These are phyloP conservation scores for Cinchona pubescens DNA, from an alignment of 257 asterid genomes.

Conservation along the genomic window DNA sequence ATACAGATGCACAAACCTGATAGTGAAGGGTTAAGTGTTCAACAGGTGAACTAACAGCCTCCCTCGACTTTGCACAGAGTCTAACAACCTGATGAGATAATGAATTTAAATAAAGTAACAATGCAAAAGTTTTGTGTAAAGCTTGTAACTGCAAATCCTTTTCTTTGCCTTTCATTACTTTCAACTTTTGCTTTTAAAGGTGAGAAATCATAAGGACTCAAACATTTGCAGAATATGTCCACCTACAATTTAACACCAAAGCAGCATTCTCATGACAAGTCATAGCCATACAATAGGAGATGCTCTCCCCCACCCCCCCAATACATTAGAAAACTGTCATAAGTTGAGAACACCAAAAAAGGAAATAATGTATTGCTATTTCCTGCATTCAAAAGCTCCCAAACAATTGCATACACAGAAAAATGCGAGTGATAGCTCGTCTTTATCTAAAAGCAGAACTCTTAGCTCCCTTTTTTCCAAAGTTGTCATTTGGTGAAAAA, in stretches of 20 bases:
- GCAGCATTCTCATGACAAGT: not conserved
- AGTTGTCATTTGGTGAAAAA: conserved; percentile 1
- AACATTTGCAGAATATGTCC: not conserved
- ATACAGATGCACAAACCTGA: conserved; percentile 52
- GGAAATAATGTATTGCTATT: not conserved
- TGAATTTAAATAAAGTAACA: conserved; percentile 4
- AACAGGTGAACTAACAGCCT: conserved; percentile 97
- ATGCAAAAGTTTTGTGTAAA: not conserved
- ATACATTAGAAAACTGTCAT: not conserved
- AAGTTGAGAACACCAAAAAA: not conserved
- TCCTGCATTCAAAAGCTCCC: not conserved
- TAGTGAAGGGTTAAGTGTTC: conserved; percentile 96
- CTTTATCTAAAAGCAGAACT: not conserved
- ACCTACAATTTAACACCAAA: not conserved
- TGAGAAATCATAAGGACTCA: not conserved
- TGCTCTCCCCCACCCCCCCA: no score
- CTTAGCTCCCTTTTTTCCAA: not conserved
- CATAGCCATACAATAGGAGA: no score
- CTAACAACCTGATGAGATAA: conserved; percentile 69
- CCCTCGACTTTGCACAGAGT: conserved; percentile 97
- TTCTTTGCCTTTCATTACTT: not conserved
- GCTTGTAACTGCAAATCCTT: not conserved
- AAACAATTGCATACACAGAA: not conserved
- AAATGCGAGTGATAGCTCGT: not conserved
- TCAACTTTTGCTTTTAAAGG: not conserved